phyloP scores from a whole-genome alignment of 2,329 filamentous ascomycete genomes.

The Sporothrix variecibatus region DNA sequence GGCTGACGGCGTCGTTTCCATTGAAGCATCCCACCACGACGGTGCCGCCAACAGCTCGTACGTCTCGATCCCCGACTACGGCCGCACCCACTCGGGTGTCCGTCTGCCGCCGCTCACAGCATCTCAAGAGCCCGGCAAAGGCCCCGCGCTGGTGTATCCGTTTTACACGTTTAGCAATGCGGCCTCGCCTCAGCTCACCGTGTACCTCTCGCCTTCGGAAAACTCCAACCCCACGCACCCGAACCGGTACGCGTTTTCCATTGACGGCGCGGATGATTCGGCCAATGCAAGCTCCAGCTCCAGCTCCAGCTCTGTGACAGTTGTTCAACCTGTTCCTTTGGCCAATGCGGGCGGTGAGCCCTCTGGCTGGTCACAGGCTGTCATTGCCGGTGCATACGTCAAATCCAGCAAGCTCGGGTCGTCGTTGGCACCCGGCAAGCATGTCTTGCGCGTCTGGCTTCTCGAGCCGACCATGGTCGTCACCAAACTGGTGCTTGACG shows the following conservation, averaged over 20 bases:
- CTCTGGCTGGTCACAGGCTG: slow-evolving; percentile 36
- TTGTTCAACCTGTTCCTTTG: slow-evolving; percentile 35
- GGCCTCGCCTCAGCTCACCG: not conserved
- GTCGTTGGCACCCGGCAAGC: slow-evolving; percentile 32
- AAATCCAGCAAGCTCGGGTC: slow-evolving; percentile 30
- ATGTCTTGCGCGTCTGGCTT: slow-evolving; percentile 36
- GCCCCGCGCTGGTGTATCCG: not conserved
- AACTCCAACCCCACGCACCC: not conserved
- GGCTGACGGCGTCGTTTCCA: not conserved
- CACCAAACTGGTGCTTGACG: slow-evolving; percentile 38
- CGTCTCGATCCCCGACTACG: not conserved
- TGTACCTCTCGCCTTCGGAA: not conserved
- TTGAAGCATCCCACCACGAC: not conserved
- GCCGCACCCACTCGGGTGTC: slow-evolving; percentile 35
- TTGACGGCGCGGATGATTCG: slow-evolving; percentile 32
- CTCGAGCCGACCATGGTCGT: slow-evolving; percentile 39
- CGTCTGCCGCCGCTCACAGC: slow-evolving; percentile 30
- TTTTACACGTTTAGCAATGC: not conserved
- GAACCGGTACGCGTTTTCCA: slow-evolving; percentile 35
- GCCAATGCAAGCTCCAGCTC: too few relatives aligned
- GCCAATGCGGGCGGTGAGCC: slow-evolving; percentile 33
- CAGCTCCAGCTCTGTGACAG: slow-evolving; percentile 18
- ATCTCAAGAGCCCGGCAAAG: slow-evolving; percentile 29
- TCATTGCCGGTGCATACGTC: slow-evolving; percentile 36
- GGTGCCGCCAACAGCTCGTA: not conserved